phyloP scores from a whole-genome alignment of 305 asterid species.

The Euphrasia arctica region DNA sequence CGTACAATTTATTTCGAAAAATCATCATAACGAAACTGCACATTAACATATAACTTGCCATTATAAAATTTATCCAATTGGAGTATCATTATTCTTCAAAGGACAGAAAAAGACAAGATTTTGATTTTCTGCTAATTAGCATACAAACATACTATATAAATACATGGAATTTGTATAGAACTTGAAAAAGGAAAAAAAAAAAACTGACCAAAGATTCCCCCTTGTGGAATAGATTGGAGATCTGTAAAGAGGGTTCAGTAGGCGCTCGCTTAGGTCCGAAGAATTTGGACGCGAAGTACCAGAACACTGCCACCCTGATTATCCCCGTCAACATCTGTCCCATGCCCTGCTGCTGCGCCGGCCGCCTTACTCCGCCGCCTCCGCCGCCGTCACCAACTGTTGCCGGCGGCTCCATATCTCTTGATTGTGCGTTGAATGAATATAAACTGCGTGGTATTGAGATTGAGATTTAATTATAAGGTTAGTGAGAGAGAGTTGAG shows the following conservation, averaged over 20 bases:
- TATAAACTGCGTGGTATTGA: slow-evolving; percentile 6
- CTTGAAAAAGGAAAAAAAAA: not conserved
- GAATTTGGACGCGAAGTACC: slow-evolving; percentile 88
- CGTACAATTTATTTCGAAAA: not conserved
- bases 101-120: slow-evolving; percentile 3
- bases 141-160: slow-evolving; percentile 5
- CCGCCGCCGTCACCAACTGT: slow-evolving; percentile 44
- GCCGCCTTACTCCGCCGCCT: slow-evolving; percentile 27
- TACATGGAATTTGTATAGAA: slow-evolving; percentile 2
- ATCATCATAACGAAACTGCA: not conserved
- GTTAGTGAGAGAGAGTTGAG: slow-evolving; percentile 21
- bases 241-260: slow-evolving; percentile 58
- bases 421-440: slow-evolving; percentile 9
- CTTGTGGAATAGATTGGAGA: slow-evolving; percentile 87
- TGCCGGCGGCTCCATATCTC: slow-evolving; percentile 70
- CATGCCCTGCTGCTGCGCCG: slow-evolving; percentile 48
- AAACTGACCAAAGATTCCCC: slow-evolving; percentile 66
- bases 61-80: not conserved
- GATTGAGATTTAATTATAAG: slow-evolving; percentile 1
- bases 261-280: slow-evolving; percentile 77
- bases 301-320: slow-evolving; percentile 78
- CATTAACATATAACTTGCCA: not conserved
- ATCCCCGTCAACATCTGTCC: slow-evolving; percentile 92
- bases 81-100: not conserved
- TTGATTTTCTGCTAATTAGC: not conserved